Conservation (phyloP, 2,329 filamentous ascomycete genomes). For the Xylaria sp. region DNA sequence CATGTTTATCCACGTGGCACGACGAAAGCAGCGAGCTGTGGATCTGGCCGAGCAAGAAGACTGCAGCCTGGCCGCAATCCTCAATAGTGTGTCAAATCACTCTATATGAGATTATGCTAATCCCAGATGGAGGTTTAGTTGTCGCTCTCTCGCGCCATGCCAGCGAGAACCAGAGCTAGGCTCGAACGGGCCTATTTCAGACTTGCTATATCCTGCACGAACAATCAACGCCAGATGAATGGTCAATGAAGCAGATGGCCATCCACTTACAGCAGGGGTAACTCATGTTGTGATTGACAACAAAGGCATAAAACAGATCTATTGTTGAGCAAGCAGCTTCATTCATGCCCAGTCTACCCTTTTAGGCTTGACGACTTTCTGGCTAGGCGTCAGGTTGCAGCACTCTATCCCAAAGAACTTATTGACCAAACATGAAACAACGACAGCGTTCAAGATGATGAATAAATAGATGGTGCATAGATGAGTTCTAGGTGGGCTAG, state of each 20-base stretch:
- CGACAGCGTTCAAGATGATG: neutral
- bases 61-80: neutral
- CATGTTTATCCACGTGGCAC: neutral
- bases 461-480: neutral
- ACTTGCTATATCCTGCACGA: slow-evolving; percentile 1
- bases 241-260: neutral
- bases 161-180: neutral
- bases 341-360: slow-evolving; percentile 10
- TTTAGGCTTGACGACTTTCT: slow-evolving; percentile 13
- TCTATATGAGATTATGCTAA: neutral
- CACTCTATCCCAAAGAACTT: neutral
- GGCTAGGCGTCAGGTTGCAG: neutral
- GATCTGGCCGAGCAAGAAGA: neutral
- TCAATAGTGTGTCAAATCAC: too few relatives aligned
- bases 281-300: neutral
- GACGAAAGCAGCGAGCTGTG: neutral
- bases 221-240: slow-evolving; percentile 16
- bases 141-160: neutral
- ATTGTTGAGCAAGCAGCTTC: slow-evolving; percentile 11
- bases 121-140: too few relatives aligned
- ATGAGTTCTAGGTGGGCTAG: neutral
- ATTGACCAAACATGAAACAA: neutral
- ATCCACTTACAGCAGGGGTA: slow-evolving; percentile 11
- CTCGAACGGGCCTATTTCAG: neutral
- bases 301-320: neutral